A percentile compares a stretch with the other conserved stretches of the same genome.
phyloP scores from a whole-genome alignment of 345 rosid species.

The Turnera subulata region DNA sequence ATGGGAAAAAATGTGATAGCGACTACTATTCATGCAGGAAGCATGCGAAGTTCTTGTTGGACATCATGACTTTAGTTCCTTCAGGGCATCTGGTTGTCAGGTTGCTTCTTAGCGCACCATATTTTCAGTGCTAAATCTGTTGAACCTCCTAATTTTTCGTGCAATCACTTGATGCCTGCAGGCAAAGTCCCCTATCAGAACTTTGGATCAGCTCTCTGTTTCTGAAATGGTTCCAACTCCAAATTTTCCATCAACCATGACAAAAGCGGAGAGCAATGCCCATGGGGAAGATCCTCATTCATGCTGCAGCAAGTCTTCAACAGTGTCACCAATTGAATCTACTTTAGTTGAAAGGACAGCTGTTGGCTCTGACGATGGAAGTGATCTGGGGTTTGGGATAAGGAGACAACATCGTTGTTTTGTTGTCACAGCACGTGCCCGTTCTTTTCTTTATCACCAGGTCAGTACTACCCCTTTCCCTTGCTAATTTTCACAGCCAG shows the following conservation, averaged over 20 bases:
- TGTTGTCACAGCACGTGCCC: conserved; percentile 67
- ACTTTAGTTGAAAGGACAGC: conserved; percentile 6
- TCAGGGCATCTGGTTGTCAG: conserved; percentile 93
- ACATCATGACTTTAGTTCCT: conserved; percentile 89
- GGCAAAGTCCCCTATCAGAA: conserved; percentile 82
- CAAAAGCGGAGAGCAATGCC: conserved; percentile 31
- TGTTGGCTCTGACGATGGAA: conserved; percentile 22
- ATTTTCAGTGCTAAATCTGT: neutral
- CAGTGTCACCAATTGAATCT: conserved; percentile 22
- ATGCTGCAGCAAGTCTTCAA: conserved; percentile 23
- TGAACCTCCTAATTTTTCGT: conserved; percentile 2
- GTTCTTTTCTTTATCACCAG: conserved; percentile 92
- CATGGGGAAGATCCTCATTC: conserved; percentile 24
- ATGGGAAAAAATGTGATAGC: neutral
- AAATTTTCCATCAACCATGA: conserved; percentile 53
- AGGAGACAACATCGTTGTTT: conserved; percentile 61
- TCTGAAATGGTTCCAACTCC: conserved; percentile 60
- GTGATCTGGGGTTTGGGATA: conserved; percentile 48
- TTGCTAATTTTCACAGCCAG: too few relatives aligned
- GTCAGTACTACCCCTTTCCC: conserved; percentile 26
- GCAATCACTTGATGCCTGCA: conserved; percentile 19
- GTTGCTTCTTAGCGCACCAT: conserved; percentile 27
- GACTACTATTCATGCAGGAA: conserved; percentile 47
- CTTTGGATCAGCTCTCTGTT: conserved; percentile 69
- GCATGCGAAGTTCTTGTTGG: conserved; percentile 92